These are phyloP conservation scores for Groenewaldozyma auringiensis DNA, from an alignment of 1,139 yeast species.

Conservation along the genomic window DNA sequence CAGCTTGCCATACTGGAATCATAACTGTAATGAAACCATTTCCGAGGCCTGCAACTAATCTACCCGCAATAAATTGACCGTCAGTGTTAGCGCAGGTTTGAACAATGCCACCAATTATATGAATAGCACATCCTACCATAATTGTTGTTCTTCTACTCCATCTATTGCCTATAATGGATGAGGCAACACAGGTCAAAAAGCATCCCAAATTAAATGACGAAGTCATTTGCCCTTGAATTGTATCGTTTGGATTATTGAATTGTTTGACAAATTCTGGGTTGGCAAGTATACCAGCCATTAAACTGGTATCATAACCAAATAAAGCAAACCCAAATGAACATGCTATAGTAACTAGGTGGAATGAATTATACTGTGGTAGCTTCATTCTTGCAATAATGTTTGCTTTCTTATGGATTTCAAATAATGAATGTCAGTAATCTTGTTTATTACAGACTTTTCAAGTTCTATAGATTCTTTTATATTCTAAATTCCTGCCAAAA, in stretches of 20 bases:
- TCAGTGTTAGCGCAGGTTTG: conserved; percentile 39
- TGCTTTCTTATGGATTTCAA: too few species aligned
- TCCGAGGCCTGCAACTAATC: conserved; percentile 40
- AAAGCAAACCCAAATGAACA: conserved; percentile 8
- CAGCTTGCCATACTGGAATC: conserved; percentile 37
- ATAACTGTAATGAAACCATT: conserved; percentile 31
- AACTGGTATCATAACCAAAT: conserved; percentile 10
- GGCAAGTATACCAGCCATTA: conserved; percentile 10
- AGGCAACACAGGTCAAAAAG: conserved; percentile 9
- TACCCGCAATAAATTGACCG: conserved; percentile 35
- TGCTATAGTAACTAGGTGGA: not conserved
- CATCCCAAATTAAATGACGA: conserved; percentile 13
- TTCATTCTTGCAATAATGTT: too few species aligned
- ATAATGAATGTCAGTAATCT: too few species aligned
- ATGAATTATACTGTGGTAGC: not conserved
- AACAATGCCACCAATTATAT: conserved; percentile 36
- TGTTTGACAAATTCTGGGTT: conserved; percentile 8
- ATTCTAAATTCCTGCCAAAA: too few species aligned
- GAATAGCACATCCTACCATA: conserved; percentile 26
- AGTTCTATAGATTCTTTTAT: too few species aligned
- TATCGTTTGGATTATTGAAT: conserved; percentile 11
- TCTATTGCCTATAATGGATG: conserved; percentile 20
- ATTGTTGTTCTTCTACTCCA: conserved; percentile 35
- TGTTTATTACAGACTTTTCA: too few species aligned
- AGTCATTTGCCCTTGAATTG: conserved; percentile 12